Evolutionary conservation across 2,329 filamentous ascomycete species (phyloP), one percentile per base, ranked within the genome.

Genomic region (Fonsecaea pedrosoi): DNA sequence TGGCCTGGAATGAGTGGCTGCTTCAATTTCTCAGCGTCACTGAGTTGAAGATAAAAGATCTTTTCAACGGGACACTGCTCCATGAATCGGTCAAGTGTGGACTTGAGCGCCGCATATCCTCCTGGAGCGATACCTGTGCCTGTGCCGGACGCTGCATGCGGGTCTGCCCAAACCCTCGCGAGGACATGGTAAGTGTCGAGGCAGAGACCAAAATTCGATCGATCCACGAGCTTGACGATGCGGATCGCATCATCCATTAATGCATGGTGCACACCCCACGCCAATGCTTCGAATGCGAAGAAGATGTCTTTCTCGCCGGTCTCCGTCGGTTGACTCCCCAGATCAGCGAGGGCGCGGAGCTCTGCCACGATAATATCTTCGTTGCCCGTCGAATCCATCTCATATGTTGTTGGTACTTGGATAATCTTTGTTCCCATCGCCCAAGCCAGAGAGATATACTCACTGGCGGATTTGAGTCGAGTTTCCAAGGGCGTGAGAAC

Each of bases 141-240:
- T 37, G 4, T 40, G 30, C 18, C 72, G 64, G 0, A 72, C 0
- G 54, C 1, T 1, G 67, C 60, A 25, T 71, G 71, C 4, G 74
- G 70, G 65, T 76, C 74, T 1, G 69, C 78, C 77, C 77, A 80
- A 6, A 79, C 25, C 53, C 73, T 74, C 0, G 74, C 76, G 12
- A 71, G 54, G n/a, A 76, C 68, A 59, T 80, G 78, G 66, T 78
- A 80, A 0, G 68, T 78, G 62, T 80, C 78, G 10, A 79, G 69
- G 55, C 78, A 80, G 0, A 79, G 66, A 0, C 78, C 77, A 55
- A 80, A 80, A 56, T 79, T 80, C 0, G 68, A 25, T 3, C 77
- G 70, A 37, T 77, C 54, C 1, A 79, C 78, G 0, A 67, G 56
- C 12, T 74, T 45, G 0, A 75, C 72, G 1, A 77, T 64, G 1